These are phyloP conservation scores for Colletotrichum godetiae DNA, from an alignment of 2,329 filamentous ascomycete species.

Conservation along the genomic window DNA sequence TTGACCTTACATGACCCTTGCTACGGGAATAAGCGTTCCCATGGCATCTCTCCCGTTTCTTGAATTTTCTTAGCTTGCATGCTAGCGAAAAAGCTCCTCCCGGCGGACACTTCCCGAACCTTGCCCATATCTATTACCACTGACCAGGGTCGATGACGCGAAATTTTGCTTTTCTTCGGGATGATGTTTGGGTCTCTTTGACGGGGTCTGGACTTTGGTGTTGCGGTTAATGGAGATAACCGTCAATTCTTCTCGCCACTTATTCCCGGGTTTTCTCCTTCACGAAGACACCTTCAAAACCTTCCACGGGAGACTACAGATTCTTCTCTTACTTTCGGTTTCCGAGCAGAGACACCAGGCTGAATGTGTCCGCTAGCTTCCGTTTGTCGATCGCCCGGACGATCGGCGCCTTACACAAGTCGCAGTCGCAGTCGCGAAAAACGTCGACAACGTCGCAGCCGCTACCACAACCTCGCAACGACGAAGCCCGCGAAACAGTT, in stretches of 20 bases:
- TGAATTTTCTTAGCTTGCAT: background rate
- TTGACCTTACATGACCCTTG: background rate
- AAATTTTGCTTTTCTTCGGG: constrained; percentile 15
- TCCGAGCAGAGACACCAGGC: background rate
- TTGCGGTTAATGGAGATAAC: background rate
- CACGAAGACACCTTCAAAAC: background rate
- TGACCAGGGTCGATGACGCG: constrained; percentile 23
- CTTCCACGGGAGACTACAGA: background rate
- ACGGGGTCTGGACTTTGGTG: constrained; percentile 10
- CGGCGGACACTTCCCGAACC: constrained; percentile 26
- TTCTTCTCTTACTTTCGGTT: background rate
- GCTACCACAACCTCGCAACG: background rate
- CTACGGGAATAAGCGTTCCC: constrained; percentile 12
- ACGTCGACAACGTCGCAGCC: background rate
- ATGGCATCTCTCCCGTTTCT: constrained; percentile 17
- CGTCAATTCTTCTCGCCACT: constrained; percentile 13
- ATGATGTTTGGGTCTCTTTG: constrained; percentile 4
- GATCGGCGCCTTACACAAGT: constrained; percentile 3
- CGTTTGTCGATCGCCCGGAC: constrained; percentile 1
- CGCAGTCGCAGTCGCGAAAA: background rate
- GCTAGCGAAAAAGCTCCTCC: constrained; percentile 8
- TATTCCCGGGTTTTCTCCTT: constrained; percentile 10
- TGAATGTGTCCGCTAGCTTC: background rate
- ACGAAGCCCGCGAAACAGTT: background rate
- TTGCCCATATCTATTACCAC: constrained; percentile 3